These are phyloP conservation scores for Candida ortonii DNA, from an alignment of 805 yeast genomes.

Conservation along the genomic window DNA sequence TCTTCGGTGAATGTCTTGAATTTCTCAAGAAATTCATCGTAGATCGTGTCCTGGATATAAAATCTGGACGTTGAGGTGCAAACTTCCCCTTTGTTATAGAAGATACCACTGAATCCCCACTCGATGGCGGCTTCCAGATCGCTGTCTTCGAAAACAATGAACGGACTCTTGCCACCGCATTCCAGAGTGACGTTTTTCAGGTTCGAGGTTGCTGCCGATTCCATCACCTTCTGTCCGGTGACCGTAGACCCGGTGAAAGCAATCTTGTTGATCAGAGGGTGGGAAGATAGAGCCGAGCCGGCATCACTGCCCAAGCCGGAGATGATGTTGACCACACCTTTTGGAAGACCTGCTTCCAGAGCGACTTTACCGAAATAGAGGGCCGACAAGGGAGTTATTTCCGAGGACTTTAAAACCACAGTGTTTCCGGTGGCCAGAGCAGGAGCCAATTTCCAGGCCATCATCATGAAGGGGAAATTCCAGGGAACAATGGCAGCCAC, in stretches of 20 bases:
- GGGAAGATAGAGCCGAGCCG: constrained; percentile 65
- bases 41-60: constrained; percentile 41
- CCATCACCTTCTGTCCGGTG: constrained; percentile 68
- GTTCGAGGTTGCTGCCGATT: constrained; percentile 56
- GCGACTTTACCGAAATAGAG: constrained; percentile 59
- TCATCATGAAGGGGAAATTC: constrained; percentile 80
- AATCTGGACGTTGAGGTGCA: constrained; percentile 48
- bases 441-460: constrained; percentile 76
- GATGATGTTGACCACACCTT: constrained; percentile 71
- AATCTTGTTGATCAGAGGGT: constrained; percentile 63
- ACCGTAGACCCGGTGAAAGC: constrained; percentile 83
- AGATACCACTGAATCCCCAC: constrained; percentile 48
- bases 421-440: constrained; percentile 75
- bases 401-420: constrained; percentile 68
- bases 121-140: constrained; percentile 51
- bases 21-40: constrained; percentile 40
- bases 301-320: constrained; percentile 71
- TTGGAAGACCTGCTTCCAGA: constrained; percentile 69
- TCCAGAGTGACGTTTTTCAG: constrained; percentile 58
- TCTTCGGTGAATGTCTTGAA: constrained; percentile 37
- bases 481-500: constrained; percentile 82
- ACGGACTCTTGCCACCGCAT: constrained; percentile 61
- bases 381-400: constrained; percentile 72
- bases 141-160: constrained; percentile 50
- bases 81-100: constrained; percentile 47